Percentiles rank a stretch among this genome's conserved stretches.
Conservation (phyloP, 108 stramenopile genomes). For the Schizochytrium sp. region DNA sequence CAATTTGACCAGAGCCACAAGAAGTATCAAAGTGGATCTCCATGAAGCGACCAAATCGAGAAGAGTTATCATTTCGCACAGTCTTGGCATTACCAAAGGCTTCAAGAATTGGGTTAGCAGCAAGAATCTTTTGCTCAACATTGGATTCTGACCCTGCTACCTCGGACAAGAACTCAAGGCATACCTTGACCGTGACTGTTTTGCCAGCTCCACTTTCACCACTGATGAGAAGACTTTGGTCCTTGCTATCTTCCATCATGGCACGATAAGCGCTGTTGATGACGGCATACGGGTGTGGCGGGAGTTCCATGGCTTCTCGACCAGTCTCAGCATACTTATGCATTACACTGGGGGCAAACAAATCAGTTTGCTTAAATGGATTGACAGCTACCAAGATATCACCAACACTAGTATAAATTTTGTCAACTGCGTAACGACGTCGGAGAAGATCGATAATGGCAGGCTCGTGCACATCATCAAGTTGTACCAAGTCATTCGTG, state of each 20-base stretch:
- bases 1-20: neutral
- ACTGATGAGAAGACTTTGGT: slow-evolving; percentile 77
- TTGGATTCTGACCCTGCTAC: slow-evolving; percentile 67
- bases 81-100: slow-evolving; percentile 99
- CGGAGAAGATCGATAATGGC: slow-evolving; percentile 72
- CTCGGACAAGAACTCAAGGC: slow-evolving; percentile 78
- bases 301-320: slow-evolving; percentile 56
- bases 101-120: slow-evolving; percentile 98
- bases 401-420: slow-evolving; percentile 72
- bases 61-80: slow-evolving; percentile 73
- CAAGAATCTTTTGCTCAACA: slow-evolving; percentile 91
- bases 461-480: slow-evolving; percentile 76
- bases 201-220: slow-evolving; percentile 82
- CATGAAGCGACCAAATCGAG: slow-evolving; percentile 69
- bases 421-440: slow-evolving; percentile 70
- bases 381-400: slow-evolving; percentile 67
- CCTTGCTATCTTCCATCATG: slow-evolving; percentile 75
- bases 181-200: slow-evolving; percentile 80
- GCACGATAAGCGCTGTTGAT: slow-evolving; percentile 84
- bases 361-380: slow-evolving; percentile 65
- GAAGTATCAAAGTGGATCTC: slow-evolving; percentile 63
- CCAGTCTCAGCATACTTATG: slow-evolving; percentile 54
- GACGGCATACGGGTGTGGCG: slow-evolving; percentile 84
- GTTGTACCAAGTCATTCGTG: slow-evolving; percentile 73
- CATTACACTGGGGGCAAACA: slow-evolving; percentile 50